A percentile compares a stretch with the other conserved stretches of the same genome.
phyloP scores from a whole-genome alignment of 2,329 filamentous ascomycete species.

The Emmonsiellopsis sp. region DNA sequence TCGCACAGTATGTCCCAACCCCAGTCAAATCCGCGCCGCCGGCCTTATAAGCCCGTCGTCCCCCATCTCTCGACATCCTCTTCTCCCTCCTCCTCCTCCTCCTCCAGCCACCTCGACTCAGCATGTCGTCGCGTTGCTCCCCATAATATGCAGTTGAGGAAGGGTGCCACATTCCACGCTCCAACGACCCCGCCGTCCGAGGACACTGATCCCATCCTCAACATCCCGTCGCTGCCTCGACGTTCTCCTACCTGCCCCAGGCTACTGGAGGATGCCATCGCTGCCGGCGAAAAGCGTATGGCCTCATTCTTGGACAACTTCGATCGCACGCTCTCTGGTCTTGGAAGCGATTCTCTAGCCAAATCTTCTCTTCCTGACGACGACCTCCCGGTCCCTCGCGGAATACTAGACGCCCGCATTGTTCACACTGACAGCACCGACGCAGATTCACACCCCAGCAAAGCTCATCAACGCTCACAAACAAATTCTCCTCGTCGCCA shows the following conservation, averaged over 20 bases:
- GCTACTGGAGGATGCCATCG: conserved; percentile 60
- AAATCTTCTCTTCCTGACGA: conserved; percentile 33
- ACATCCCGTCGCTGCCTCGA: conserved; percentile 44
- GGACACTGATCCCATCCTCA: conserved; percentile 34
- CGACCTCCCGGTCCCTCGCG: conserved; percentile 51
- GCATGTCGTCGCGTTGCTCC: conserved; percentile 17
- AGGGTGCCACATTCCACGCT: conserved; percentile 57
- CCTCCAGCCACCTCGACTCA: conserved; percentile 11
- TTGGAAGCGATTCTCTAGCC: conserved; percentile 24
- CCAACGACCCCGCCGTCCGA: conserved; percentile 33
- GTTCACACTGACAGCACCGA: conserved; percentile 34
- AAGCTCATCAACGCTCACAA: conserved; percentile 25
- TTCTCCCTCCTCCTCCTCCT: conserved; percentile 17
- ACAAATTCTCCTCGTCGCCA: conserved; percentile 54
- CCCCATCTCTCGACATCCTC: conserved; percentile 21
- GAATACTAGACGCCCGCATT: conserved; percentile 50
- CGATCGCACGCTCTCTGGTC: conserved; percentile 51
- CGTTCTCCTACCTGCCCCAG: conserved; percentile 54
- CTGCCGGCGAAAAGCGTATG: conserved; percentile 60
- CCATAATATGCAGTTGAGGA: conserved; percentile 51
- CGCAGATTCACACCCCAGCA: conserved; percentile 15
- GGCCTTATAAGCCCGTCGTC: conserved; percentile 21
- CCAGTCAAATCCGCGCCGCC: conserved; percentile 26
- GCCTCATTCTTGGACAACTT: conserved; percentile 57
- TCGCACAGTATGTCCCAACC: conserved; percentile 22